Evolutionary conservation across 2,329 filamentous ascomycete genomes (phyloP).

Genomic region (Phialophora macrospora): DNA sequence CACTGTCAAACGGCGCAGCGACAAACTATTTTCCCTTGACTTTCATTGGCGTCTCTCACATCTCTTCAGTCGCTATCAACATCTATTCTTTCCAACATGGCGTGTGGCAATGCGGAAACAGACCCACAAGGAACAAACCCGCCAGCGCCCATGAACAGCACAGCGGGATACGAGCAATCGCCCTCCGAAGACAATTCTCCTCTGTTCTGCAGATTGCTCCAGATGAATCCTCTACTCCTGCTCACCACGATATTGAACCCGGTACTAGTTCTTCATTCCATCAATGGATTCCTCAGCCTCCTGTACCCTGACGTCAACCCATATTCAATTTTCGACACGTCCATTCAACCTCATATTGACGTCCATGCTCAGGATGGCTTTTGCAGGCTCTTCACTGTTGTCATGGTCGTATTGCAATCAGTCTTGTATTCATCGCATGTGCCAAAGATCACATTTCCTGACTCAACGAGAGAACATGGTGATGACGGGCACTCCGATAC

Average conservation of each 20-base stretch:
- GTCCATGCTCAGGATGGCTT: slow-evolving; percentile 46
- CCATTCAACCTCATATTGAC: slow-evolving; percentile 44
- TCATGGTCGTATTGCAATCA: slow-evolving; percentile 48
- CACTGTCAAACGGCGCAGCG: neutral
- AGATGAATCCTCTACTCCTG: slow-evolving; percentile 38
- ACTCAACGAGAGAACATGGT: neutral
- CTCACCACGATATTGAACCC: slow-evolving; percentile 49
- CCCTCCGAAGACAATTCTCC: neutral
- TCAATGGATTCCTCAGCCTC: slow-evolving; percentile 48
- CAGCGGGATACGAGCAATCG: neutral
- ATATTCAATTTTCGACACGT: slow-evolving; percentile 40
- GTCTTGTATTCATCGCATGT: slow-evolving; percentile 28
- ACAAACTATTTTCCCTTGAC: neutral
- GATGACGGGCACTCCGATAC: slow-evolving; percentile 3
- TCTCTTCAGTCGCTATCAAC: neutral
- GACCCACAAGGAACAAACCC: neutral
- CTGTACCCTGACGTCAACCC: slow-evolving; percentile 42
- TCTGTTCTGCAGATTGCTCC: slow-evolving; percentile 13
- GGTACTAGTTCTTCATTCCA: slow-evolving; percentile 47
- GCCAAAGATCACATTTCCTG: neutral
- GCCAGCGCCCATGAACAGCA: neutral
- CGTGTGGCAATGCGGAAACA: neutral
- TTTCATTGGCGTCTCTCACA: neutral
- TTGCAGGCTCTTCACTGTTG: slow-evolving; percentile 48
- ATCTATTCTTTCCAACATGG: neutral